phyloP scores from a whole-genome alignment of 2,329 filamentous ascomycete genomes.

The Fusarium sp. region DNA sequence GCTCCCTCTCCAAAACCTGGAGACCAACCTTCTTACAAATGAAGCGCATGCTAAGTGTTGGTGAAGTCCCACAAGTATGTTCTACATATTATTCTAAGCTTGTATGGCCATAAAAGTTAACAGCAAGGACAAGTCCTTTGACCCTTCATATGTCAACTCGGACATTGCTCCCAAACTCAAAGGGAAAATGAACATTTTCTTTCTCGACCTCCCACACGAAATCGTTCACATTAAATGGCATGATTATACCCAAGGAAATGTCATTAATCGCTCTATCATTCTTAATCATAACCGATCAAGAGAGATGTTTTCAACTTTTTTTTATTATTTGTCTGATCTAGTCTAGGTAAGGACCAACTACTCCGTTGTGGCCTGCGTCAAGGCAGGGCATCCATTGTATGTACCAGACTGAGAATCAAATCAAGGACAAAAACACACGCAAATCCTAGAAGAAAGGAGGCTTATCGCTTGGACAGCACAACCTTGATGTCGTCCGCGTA shows the following conservation, averaged over 20 bases:
- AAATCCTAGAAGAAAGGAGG: not conserved
- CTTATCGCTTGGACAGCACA: constrained; percentile 31
- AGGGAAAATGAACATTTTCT: not conserved
- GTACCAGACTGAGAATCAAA: not conserved
- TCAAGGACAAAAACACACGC: not conserved
- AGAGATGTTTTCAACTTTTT: not conserved
- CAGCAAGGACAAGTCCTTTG: not conserved
- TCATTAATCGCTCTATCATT: not conserved
- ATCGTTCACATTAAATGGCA: not conserved
- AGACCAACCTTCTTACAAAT: not conserved
- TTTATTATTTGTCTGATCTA: not conserved
- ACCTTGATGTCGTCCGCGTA: constrained; percentile 46
- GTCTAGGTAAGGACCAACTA: not conserved
- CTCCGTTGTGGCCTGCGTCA: not conserved
- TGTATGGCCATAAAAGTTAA: not conserved
- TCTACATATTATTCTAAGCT: not conserved
- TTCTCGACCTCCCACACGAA: not conserved
- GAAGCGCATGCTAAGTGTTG: not conserved
- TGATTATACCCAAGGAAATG: not conserved
- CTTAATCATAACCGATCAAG: not conserved
- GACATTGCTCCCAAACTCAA: not conserved
- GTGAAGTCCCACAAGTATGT: not conserved
- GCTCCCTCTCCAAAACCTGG: not conserved
- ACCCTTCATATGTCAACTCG: not conserved
- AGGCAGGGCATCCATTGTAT: not conserved